phyloP scores from a whole-genome alignment of 2,329 filamentous ascomycete genomes.

The Huntiella abstrusa region DNA sequence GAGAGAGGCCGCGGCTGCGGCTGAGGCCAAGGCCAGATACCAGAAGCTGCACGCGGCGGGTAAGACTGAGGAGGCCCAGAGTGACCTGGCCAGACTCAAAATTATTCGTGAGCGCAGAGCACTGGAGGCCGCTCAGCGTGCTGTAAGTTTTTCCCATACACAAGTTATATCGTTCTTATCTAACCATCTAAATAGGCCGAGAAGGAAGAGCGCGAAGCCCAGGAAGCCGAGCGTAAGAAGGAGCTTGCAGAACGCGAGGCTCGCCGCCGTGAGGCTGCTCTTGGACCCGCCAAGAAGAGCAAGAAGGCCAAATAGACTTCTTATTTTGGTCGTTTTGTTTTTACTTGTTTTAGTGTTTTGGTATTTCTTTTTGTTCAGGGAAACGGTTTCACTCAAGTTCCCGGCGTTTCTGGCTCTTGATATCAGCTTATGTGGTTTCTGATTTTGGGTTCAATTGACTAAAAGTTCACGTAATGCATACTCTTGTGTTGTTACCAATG shows the following conservation, averaged over 20 bases:
- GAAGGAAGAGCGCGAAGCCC: conserved; percentile 35
- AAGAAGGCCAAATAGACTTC: conserved; percentile 18
- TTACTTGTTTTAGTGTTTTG: neutral
- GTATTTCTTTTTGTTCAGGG: neutral
- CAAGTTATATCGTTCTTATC: conserved; percentile 7
- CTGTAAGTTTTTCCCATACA: conserved; percentile 36
- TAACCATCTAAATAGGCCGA: conserved; percentile 26
- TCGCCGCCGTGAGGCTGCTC: conserved; percentile 34
- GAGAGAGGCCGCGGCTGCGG: conserved; percentile 63
- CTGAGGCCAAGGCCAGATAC: conserved; percentile 76
- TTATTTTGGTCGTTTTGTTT: no score
- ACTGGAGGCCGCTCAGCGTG: conserved; percentile 63
- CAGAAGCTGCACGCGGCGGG: conserved; percentile 82
- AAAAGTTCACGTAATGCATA: neutral
- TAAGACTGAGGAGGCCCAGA: conserved; percentile 89
- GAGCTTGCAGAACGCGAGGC: conserved; percentile 37
- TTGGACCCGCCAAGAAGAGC: conserved; percentile 29
- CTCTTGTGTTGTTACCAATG: neutral
- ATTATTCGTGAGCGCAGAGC: conserved; percentile 74
- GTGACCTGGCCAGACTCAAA: conserved; percentile 67
- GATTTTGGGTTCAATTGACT: no score
- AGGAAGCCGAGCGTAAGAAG: conserved; percentile 27
- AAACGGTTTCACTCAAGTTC: no score
- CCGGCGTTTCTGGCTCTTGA: no score
- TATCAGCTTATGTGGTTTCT: no score